Evolutionary conservation across 2,329 filamentous ascomycete genomes (phyloP).

Genomic region (Verticillium klebahnii): DNA sequence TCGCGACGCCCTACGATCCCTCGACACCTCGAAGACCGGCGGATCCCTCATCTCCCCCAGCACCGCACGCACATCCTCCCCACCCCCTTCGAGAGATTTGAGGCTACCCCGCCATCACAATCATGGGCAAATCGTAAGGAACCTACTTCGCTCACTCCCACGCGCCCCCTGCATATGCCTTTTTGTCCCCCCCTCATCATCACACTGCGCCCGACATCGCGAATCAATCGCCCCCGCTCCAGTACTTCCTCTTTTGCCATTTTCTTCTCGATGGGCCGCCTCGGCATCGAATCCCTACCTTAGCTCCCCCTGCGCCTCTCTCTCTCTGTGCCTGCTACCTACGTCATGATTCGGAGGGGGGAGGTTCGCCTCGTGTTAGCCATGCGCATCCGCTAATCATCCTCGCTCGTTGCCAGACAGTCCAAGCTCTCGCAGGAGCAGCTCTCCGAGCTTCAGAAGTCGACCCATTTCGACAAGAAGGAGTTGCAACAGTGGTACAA

Average conservation of each 20-base stretch:
- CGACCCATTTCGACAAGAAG: conserved; percentile 99
- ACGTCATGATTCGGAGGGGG: neutral
- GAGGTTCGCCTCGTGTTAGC: neutral
- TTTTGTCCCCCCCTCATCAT: neutral
- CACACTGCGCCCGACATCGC: neutral
- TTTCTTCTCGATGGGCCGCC: neutral
- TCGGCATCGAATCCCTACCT: neutral
- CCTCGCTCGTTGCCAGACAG: conserved; percentile 56
- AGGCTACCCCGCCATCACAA: neutral
- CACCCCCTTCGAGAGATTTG: neutral
- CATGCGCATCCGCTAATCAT: conserved; percentile 16
- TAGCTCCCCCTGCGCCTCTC: neutral
- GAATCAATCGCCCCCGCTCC: neutral
- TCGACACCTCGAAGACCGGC: neutral
- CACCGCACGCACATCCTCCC: neutral
- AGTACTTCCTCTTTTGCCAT: neutral
- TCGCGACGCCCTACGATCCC: neutral
- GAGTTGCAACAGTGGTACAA: conserved; percentile 99
- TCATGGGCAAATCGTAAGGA: conserved; percentile 45
- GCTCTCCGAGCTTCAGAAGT: conserved; percentile 90
- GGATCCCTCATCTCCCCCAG: neutral
- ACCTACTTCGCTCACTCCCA: neutral
- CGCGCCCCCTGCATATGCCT: neutral
- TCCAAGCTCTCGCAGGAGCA: conserved; percentile 97
- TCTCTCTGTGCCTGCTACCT: neutral